Evolutionary conservation across 345 rosid genomes (phyloP).

Genomic region (Gossypium stocksii): DNA sequence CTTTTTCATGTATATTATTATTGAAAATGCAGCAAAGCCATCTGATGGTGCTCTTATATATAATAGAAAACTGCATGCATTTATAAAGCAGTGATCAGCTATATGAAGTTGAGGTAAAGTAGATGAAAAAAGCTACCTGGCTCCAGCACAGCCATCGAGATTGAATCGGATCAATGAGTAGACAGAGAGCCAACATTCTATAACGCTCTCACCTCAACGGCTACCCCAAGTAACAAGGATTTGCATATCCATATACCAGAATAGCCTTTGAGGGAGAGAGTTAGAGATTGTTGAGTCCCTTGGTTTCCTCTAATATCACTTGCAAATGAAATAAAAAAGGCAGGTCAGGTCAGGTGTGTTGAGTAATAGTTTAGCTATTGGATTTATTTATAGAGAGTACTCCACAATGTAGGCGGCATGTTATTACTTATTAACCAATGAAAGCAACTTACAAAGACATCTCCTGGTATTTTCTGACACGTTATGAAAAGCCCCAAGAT

Average conservation of each 20-base stretch:
- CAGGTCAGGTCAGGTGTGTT: background rate
- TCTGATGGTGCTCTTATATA: too few species aligned
- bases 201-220: slow-evolving; percentile 21
- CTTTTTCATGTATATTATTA: too few species aligned
- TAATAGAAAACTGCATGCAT: too few species aligned
- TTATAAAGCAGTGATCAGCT: too few species aligned
- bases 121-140: background rate
- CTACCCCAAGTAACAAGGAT: background rate
- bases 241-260: background rate
- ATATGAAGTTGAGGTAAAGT: too few species aligned
- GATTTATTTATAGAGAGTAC: background rate
- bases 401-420: background rate
- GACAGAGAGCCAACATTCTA: slow-evolving; percentile 17
- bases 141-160: background rate
- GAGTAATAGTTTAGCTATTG: background rate
- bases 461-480: background rate
- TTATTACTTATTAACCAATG: background rate
- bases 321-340: background rate
- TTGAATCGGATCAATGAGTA: too few species aligned
- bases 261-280: slow-evolving; percentile 48
- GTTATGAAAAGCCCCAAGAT: too few species aligned
- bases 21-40: too few species aligned
- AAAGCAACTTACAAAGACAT: background rate
- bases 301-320: background rate
- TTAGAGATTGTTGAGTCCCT: slow-evolving; percentile 26